Conservation (phyloP, 1,284 basidiomycete species). For the Sphagnurus paluster region DNA sequence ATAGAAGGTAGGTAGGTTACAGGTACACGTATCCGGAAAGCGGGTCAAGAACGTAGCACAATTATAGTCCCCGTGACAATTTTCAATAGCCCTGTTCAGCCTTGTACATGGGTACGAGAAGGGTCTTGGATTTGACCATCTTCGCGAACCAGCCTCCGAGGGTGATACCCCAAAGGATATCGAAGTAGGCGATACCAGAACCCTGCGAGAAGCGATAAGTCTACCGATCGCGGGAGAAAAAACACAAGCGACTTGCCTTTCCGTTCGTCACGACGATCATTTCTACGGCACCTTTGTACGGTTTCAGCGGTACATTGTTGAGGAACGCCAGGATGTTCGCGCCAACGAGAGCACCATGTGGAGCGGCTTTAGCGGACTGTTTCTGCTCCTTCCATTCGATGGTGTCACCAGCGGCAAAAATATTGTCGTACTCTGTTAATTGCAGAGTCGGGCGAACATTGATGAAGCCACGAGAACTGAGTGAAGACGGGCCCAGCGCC, state of each 20-base stretch:
- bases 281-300: conserved; percentile 54
- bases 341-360: conserved; percentile 45
- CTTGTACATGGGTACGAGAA: conserved; percentile 19
- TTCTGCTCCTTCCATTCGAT: conserved; percentile 63
- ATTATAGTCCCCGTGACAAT: too few species aligned
- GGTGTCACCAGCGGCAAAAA: conserved; percentile 67
- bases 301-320: conserved; percentile 33
- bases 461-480: conserved; percentile 45
- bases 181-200: conserved; percentile 46
- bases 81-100: conserved; percentile 21
- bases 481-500: conserved; percentile 40
- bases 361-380: conserved; percentile 47
- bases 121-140: conserved; percentile 25
- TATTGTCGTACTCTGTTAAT: conserved; percentile 42
- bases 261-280: conserved; percentile 59
- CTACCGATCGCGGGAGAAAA: background rate
- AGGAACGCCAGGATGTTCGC: conserved; percentile 53
- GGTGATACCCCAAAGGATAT: conserved; percentile 46
- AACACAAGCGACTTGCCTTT: conserved; percentile 41
- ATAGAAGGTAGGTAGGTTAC: too few species aligned
- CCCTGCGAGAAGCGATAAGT: conserved; percentile 31
- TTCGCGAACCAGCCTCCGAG: conserved; percentile 29
- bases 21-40: background rate
- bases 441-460: conserved; percentile 56
- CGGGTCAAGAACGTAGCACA: too few species aligned